Conservation (phyloP, 2,329 filamentous ascomycete genomes). For the Rugonectria rugulosa region DNA sequence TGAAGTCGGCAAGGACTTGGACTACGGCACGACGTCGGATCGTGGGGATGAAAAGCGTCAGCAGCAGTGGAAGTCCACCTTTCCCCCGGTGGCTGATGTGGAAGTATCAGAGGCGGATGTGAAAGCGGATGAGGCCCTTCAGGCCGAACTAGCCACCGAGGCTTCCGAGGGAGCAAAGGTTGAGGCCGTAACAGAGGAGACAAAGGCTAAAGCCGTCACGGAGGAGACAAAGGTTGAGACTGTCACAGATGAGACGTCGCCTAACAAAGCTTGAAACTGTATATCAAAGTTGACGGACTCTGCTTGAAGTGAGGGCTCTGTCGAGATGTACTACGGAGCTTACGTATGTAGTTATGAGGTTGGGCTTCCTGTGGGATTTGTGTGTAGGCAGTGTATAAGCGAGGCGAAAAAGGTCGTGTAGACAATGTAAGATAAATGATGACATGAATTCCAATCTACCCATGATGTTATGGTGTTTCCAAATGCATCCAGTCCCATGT, state of each 20-base stretch:
- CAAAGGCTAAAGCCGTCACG: slow-evolving; percentile 24
- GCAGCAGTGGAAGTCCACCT: slow-evolving; percentile 44
- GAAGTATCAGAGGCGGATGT: too few species aligned
- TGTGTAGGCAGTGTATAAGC: too few species aligned
- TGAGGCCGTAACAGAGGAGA: too few species aligned
- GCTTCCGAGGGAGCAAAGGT: slow-evolving; percentile 19
- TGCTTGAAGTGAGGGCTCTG: too few species aligned
- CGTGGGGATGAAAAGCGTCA: too few species aligned
- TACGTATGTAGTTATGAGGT: too few species aligned
- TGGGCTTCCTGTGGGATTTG: too few species aligned
- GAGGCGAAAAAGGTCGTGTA: slow-evolving; percentile 12
- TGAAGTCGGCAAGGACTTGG: slow-evolving; percentile 66
- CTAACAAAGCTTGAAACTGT: too few species aligned
- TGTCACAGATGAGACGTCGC: too few species aligned
- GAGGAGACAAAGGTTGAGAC: too few species aligned
- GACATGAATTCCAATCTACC: slow-evolving; percentile 23
- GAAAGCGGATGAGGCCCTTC: slow-evolving; percentile 33
- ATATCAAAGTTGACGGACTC: too few species aligned
- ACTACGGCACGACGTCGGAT: slow-evolving; percentile 66
- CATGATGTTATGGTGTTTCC: background rate
- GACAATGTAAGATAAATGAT: slow-evolving; percentile 12
- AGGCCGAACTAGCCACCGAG: slow-evolving; percentile 14
- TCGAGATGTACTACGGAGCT: too few species aligned
- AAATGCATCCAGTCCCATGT: background rate
- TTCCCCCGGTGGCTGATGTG: slow-evolving; percentile 53